phyloP scores from a whole-genome alignment of 31 red algal species.

The Odonthalia washingtoniensis region DNA sequence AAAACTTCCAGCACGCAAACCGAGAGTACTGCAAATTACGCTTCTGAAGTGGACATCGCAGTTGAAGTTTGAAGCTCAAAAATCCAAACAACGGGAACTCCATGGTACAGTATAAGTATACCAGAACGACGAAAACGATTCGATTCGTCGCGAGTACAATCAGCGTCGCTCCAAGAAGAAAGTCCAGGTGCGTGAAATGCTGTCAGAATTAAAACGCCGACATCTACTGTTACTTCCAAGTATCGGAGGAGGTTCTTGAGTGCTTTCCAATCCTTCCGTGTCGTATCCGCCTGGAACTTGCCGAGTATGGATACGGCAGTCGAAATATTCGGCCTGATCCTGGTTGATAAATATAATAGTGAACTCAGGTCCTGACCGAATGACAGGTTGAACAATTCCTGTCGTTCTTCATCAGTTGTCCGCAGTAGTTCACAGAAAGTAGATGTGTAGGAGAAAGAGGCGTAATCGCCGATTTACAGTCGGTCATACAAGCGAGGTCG shows the following conservation, averaged over 20 bases:
- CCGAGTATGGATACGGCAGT: constrained; percentile 50
- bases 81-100: constrained; percentile 23
- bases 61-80: constrained; percentile 24
- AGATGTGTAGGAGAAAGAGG: too few species aligned
- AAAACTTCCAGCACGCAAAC: neutral
- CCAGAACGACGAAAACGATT: neutral
- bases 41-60: constrained; percentile 37
- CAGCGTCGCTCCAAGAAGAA: constrained; percentile 38
- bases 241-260: constrained; percentile 46
- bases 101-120: neutral
- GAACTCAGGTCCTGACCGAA: too few species aligned
- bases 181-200: neutral
- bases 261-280: constrained; percentile 15
- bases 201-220: neutral
- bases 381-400: too few species aligned
- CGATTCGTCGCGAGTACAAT: constrained; percentile 24
- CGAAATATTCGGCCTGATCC: constrained; percentile 36
- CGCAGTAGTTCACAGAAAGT: too few species aligned
- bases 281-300: constrained; percentile 17
- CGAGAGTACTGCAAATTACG: constrained; percentile 38
- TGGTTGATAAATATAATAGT: too few species aligned
- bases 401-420: too few species aligned
- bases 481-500: too few species aligned
- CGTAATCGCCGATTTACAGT: too few species aligned
- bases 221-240: constrained; percentile 14